Base-by-base conservation (phyloP, 176 grass and related monocot species). In the Ensete ventricosum region DNA sequence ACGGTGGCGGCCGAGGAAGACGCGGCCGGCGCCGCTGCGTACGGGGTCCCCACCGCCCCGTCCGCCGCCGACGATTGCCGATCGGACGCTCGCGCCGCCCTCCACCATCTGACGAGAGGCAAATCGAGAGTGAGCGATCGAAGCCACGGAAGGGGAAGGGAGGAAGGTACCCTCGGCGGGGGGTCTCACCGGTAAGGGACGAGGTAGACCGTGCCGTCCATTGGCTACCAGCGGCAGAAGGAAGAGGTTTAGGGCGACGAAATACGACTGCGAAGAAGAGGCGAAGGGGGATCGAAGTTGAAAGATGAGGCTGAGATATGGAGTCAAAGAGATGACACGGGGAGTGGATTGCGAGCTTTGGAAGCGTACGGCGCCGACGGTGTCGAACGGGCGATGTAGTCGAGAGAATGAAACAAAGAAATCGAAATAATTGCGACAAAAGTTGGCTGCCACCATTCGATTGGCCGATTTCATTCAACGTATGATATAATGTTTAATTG, bases 141-240 rank as follows among this genome's bases (percentile, higher is more conserved):
- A 54, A 9, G 11, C 48, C 4, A 60, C 9, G 22, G 12, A 12
- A 25, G 5, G 20, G 22, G 72, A 3, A 11, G 20, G 27, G 50
- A 9, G 34, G 20, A 49, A 77, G 52, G 49, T 50, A 34, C 29
- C 21, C 53, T 5, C 2, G 76, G 14, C 8, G 0, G 21, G 10
- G 73, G 48, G 5, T 0, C 25, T 84, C 29, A 96, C 89, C 89
- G 60, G 60, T 79, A 88, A 16, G 67, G 92, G 29, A 96, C 84
- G 78, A 92, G 92, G 84, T 92, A 96, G 34, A 87, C 82, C 70
- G 86, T 80, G 78, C 63, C 84, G 67, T 92, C 89, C 67, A 70
- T 70, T 8, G 7, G 43, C 34, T n/a, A 50, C 16, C 67, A 48
- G 67, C 17, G 67, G 67, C 34, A 48, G 29, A 49, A 49, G 27